Percentiles rank a stretch among this genome's conserved stretches.
Evolutionary conservation across 352 stramenopile genomes (phyloP).

Genomic region (Phytopythium vexans): DNA sequence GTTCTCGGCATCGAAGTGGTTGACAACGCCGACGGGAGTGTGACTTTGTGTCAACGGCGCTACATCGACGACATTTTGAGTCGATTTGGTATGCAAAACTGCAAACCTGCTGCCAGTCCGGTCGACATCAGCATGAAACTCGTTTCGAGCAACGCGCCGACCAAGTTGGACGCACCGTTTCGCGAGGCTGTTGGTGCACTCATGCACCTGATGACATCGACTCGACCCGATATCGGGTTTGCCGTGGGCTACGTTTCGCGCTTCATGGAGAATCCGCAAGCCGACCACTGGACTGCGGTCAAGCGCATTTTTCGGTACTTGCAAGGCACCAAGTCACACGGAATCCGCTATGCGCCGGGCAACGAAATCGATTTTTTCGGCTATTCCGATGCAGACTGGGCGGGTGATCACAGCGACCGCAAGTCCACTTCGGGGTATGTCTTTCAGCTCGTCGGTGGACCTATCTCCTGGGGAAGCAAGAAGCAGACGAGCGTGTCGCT

Average conservation of each 20-base stretch:
- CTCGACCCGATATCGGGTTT: too few species aligned
- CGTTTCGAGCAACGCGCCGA: too few species aligned
- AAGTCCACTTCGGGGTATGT: slow-evolving; percentile 10
- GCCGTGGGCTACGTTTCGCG: slow-evolving; percentile 10
- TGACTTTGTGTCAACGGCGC: slow-evolving; percentile 11
- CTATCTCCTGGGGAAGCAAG: slow-evolving; percentile 6
- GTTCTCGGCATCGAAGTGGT: slow-evolving; percentile 19
- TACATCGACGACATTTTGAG: slow-evolving; percentile 24
- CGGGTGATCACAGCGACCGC: slow-evolving; percentile 6
- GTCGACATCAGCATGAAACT: too few species aligned
- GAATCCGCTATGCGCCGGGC: slow-evolving; percentile 3
- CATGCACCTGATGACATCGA: too few species aligned
- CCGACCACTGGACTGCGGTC: too few species aligned
- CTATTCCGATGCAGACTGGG: slow-evolving; percentile 13
- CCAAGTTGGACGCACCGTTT: too few species aligned
- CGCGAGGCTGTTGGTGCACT: too few species aligned
- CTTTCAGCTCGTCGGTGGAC: slow-evolving; percentile 1
- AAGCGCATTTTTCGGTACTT: too few species aligned
- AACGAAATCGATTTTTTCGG: slow-evolving; percentile 4
- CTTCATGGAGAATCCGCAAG: slow-evolving; percentile 19
- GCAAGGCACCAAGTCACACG: too few species aligned
- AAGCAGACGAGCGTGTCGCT: slow-evolving; percentile 14
- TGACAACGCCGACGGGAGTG: slow-evolving; percentile 11
- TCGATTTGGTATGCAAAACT: too few species aligned
- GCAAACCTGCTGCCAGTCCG: slow-evolving; percentile 9